A percentile compares a stretch with the other conserved stretches of the same genome.
Evolutionary conservation across 2,329 filamentous ascomycete genomes (phyloP).

Genomic region (Scorias spongiosa): DNA sequence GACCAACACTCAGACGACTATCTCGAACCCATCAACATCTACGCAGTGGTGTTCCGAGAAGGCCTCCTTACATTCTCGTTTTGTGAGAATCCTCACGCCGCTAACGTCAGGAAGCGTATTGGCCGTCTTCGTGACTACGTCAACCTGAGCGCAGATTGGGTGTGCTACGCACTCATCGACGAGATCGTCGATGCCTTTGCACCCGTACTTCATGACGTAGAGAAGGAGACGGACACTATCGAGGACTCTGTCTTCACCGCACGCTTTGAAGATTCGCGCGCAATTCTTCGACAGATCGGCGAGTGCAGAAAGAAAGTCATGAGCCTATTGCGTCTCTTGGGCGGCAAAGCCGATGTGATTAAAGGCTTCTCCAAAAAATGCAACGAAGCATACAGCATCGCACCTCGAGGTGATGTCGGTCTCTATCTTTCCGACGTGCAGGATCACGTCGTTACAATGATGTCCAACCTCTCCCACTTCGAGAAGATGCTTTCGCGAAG

Average conservation of each 20-base stretch:
- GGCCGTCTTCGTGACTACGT: slow-evolving; percentile 88
- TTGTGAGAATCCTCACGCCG: slow-evolving; percentile 68
- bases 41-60: slow-evolving; percentile 91
- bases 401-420: slow-evolving; percentile 88
- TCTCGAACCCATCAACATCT: slow-evolving; percentile 89
- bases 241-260: slow-evolving; percentile 93
- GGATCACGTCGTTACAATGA: slow-evolving; percentile 98
- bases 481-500: slow-evolving; percentile 93
- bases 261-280: slow-evolving; percentile 74
- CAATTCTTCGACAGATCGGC: slow-evolving; percentile 77
- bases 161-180: slow-evolving; percentile 96
- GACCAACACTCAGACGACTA: slow-evolving; percentile 68
- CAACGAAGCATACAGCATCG: slow-evolving; percentile 93
- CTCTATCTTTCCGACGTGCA: slow-evolving; percentile 96
- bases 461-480: slow-evolving; percentile 87
- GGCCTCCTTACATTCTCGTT: slow-evolving; percentile 93
- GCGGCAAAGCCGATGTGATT: slow-evolving; percentile 96
- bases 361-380: slow-evolving; percentile 96
- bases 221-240: slow-evolving; percentile 78
- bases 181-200: slow-evolving; percentile 96
- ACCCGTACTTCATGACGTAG: slow-evolving; percentile 73
- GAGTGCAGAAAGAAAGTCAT: slow-evolving; percentile 88
- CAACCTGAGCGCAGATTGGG: slow-evolving; percentile 90
- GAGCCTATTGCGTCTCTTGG: slow-evolving; percentile 78
- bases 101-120: slow-evolving; percentile 82